phyloP scores from a whole-genome alignment of 2,329 filamentous ascomycete species.

The Trichoderma simmonsii region DNA sequence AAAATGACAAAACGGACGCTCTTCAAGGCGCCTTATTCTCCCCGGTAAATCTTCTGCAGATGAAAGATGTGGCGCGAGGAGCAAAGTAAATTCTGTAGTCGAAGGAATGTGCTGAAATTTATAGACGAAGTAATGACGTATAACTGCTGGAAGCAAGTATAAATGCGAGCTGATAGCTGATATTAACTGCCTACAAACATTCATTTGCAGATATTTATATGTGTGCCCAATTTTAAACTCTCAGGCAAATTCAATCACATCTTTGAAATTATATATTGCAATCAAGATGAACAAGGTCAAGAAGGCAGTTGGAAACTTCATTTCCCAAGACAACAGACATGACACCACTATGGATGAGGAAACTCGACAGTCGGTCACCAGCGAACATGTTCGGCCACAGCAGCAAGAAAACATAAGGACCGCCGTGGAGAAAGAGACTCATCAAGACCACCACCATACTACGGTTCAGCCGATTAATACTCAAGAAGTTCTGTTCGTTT shows the following conservation, averaged over 20 bases:
- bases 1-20: background rate
- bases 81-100: background rate
- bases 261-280: background rate
- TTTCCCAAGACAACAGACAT: constrained; percentile 59
- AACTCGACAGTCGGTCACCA: constrained; percentile 56
- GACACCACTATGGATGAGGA: constrained; percentile 69
- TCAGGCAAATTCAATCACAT: background rate
- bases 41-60: background rate
- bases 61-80: background rate
- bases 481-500: constrained; percentile 35
- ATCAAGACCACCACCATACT: constrained; percentile 71
- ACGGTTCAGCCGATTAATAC: constrained; percentile 59
- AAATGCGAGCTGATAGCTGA: background rate
- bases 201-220: background rate
- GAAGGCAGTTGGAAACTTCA: constrained; percentile 58
- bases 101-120: background rate
- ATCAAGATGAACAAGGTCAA: constrained; percentile 62
- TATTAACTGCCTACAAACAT: background rate
- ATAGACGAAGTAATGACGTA: background rate
- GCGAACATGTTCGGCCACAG: constrained; percentile 59
- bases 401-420: constrained; percentile 60
- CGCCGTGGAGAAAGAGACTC: constrained; percentile 64
- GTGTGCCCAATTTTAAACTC: background rate
- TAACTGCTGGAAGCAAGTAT: background rate
- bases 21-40: background rate